Percentiles rank a stretch among this genome's conserved stretches.
phyloP scores from a whole-genome alignment of 2,329 filamentous ascomycete species.

The Ophiocordyceps camponoti-floridani region DNA sequence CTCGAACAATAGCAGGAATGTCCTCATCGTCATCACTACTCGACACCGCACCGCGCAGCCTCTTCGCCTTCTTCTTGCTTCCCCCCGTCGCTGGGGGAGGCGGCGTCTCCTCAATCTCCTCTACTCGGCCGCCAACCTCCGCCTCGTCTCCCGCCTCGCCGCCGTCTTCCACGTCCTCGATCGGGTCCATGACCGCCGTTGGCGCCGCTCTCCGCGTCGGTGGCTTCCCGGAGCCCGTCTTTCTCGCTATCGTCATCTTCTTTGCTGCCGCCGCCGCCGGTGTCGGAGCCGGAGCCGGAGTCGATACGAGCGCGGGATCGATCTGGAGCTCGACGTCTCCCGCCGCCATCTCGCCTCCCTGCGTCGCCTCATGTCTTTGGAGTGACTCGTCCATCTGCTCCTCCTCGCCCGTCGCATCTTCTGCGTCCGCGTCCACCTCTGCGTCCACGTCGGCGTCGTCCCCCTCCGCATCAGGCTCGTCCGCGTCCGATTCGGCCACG shows the following conservation, averaged over 20 bases:
- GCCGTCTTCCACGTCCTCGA: conserved; percentile 10
- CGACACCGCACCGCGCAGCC: too few relatives aligned
- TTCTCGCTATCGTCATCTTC: conserved; percentile 10
- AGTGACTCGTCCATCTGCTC: background rate
- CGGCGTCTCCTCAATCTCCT: conserved; percentile 2
- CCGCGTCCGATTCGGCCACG: conserved; percentile 12
- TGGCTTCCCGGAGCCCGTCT: conserved; percentile 6
- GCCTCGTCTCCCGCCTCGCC: conserved; percentile 2
- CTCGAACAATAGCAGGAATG: background rate
- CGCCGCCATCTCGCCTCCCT: conserved; percentile 4
- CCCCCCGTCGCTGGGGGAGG: too few relatives aligned
- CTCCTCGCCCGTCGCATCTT: background rate
- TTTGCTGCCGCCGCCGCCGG: conserved; percentile 6
- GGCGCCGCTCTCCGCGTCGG: conserved; percentile 7
- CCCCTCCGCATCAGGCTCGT: conserved; percentile 5
- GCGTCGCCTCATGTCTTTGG: conserved; percentile 1
- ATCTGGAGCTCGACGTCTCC: conserved; percentile 10
- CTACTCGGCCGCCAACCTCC: conserved; percentile 2
- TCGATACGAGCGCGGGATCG: conserved; percentile 11
- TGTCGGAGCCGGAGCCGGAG: conserved; percentile 4
- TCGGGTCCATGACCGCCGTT: conserved; percentile 11
- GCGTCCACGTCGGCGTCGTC: background rate
- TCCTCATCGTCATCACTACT: background rate
- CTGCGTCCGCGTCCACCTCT: background rate
- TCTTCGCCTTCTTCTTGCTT: too few relatives aligned